Base-by-base conservation (phyloP, 148 eudicot species). In the Rhododendron griersonianum region DNA sequence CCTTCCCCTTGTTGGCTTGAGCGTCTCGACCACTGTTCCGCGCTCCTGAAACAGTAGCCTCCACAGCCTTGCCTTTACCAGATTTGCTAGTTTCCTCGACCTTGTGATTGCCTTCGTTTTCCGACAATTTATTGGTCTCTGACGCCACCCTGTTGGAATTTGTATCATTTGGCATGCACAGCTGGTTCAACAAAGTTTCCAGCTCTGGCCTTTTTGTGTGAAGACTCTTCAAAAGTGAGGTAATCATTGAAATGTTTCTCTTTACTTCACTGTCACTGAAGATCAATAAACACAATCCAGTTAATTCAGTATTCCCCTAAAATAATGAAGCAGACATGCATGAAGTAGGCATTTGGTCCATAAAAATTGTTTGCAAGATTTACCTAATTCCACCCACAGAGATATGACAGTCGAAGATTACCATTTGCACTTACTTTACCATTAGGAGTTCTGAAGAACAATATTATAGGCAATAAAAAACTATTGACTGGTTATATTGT, bases 111-210 rank as follows among this genome's bases (percentile, higher is more conserved):
- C 8, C 65, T 78, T 41, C 59, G 33, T 48, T 57, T 28, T 82
- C 81, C 5, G 5, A 23, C 4, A 65, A 18, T 57, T 9, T 35
- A 19, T 63, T 85, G 21, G 15, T 85, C 47, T 85, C 59, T 41
- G 45, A 14, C 39, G 81, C 81, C 48, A 74, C 48, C 0, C 4
- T 30, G 21, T 28, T 63, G 11, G 47, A 61, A 44, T 76, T 83
- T 77, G 77, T 30, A 48, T 82, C 15, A 21, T 50, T 25, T 11
- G 11, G 14, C 78, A 50, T 1, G 19, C 28, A 18, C 35, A 85
- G 41, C 51, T 85, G 41, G 47, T 82, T 78, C 82, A 88, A 63
- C 65, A 76, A 76, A 47, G 55, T 65, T 25, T 85, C 85, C 45
- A 87, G 81, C 63, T 28, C 74, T 14, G 76, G 65, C 67, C 61